Evolutionary conservation across 331 rosid species (phyloP), one percentile per base, ranked within the genome.

Genomic region (Acacia pycnantha): DNA sequence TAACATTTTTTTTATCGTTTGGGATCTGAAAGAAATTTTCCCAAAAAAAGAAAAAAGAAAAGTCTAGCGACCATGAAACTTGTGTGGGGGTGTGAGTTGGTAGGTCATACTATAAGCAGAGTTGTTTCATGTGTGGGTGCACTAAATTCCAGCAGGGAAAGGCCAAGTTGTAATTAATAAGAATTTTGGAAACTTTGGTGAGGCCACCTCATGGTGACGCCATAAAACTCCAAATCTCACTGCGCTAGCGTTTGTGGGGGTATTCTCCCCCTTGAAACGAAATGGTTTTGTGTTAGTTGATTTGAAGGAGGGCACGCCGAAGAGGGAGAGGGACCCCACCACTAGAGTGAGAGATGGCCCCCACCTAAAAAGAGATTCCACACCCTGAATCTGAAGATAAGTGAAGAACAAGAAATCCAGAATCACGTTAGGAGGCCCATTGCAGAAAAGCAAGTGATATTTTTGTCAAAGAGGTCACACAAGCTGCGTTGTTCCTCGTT

Each of bases 401-500:
- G 43, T 65, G 31, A 29, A 15, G 4, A 65, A 65, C 1, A 62
- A 26, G 21, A 29, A 27, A 62, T 26, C 7, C 29, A 59, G 18
- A 53, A 59, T 77, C 27, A 53, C 27, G 13, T 56, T 56, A 13
- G 64, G 12, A n/a, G 56, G 26, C 26, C 58, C 58, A 22, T 59
- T 67, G 51, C 50, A 79, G 73, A 85, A 84, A 74, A 84, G 81
- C 33, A 26, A 18, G 76, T 33, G 56, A 48, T 65, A 80, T 47
- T 85, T 85, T 83, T 65, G 91, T 77, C 82, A 87, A 87, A 53
- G 85, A 84, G 77, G 78, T 71, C 84, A 51, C 87, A 84, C 62
- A 58, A 29, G n/a, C 21, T 62, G 19, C 69, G n/a, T 2, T 27
- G 69, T 27, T 62, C 40, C 21, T 62, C 19, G 7, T 14, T 27